A percentile compares a stretch with the other conserved stretches of the same genome.
Conservation (phyloP, 2,329 filamentous ascomycete genomes). For the Daldinia eschscholtzii region DNA sequence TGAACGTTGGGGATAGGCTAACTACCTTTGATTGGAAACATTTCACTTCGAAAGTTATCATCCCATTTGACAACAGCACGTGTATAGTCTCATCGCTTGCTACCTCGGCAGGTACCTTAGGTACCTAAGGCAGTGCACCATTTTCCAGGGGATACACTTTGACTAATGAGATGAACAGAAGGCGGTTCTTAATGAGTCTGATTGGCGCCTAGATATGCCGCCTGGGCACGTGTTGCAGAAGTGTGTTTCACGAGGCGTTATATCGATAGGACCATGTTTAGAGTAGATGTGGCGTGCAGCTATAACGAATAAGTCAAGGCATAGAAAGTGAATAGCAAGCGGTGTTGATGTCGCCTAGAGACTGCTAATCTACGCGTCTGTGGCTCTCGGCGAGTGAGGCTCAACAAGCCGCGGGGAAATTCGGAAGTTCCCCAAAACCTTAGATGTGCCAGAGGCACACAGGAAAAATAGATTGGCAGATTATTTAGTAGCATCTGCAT, state of each 20-base stretch:
- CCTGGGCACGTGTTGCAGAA: not conserved
- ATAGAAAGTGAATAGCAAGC: slow-evolving; percentile 1
- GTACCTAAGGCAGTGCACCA: not conserved
- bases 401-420: slow-evolving; percentile 14
- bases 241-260: slow-evolving; percentile 17
- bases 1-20: slow-evolving; percentile 9
- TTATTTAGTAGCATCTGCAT: slow-evolving; percentile 13
- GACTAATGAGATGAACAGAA: slow-evolving; percentile 9
- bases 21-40: slow-evolving; percentile 1
- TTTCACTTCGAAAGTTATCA: slow-evolving; percentile 1
- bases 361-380: slow-evolving; percentile 10
- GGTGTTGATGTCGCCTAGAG: not conserved
- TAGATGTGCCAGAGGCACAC: not conserved
- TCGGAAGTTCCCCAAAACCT: slow-evolving; percentile 27
- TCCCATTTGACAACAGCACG: slow-evolving; percentile 11
- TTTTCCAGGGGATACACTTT: slow-evolving; percentile 2
- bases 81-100: slow-evolving; percentile 12
- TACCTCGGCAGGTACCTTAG: no score
- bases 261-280: slow-evolving; percentile 21
- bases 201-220: slow-evolving; percentile 1
- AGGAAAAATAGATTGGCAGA: not conserved
- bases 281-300: slow-evolving; percentile 10
- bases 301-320: slow-evolving; percentile 9
- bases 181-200: not conserved
- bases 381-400: slow-evolving; percentile 30